phyloP scores from a whole-genome alignment of 306 rosid genomes.

The Dryas drummondii region DNA sequence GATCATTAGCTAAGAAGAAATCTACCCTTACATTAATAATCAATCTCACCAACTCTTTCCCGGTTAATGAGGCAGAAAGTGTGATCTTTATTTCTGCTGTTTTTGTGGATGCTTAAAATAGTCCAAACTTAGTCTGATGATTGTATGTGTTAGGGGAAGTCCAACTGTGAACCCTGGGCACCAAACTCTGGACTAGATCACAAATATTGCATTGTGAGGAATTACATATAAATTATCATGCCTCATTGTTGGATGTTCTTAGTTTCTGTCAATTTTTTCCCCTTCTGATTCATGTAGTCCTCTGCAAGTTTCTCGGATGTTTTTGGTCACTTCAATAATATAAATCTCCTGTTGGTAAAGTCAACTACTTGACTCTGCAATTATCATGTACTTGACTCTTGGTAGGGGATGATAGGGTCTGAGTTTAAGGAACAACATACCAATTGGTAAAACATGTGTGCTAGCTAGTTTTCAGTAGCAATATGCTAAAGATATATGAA shows the following conservation, averaged over 20 bases:
- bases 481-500: neutral
- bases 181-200: neutral
- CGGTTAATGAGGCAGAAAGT: neutral
- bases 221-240: neutral
- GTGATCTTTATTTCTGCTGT: neutral
- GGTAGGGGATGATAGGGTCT: neutral
- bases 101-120: neutral
- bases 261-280: neutral
- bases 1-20: neutral
- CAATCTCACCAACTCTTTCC: neutral
- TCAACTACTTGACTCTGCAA: neutral
- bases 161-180: neutral
- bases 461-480: neutral
- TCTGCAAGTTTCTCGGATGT: neutral
- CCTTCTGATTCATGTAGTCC: conserved; percentile 6
- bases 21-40: neutral
- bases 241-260: neutral
- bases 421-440: neutral
- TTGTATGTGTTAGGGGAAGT: neutral
- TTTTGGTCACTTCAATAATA: neutral
- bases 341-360: neutral
- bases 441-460: neutral
- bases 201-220: neutral
- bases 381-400: neutral
- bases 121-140: neutral